Evolutionary conservation across 805 yeast species (phyloP).

Genomic region (Saccharomycopsis sp.): DNA sequence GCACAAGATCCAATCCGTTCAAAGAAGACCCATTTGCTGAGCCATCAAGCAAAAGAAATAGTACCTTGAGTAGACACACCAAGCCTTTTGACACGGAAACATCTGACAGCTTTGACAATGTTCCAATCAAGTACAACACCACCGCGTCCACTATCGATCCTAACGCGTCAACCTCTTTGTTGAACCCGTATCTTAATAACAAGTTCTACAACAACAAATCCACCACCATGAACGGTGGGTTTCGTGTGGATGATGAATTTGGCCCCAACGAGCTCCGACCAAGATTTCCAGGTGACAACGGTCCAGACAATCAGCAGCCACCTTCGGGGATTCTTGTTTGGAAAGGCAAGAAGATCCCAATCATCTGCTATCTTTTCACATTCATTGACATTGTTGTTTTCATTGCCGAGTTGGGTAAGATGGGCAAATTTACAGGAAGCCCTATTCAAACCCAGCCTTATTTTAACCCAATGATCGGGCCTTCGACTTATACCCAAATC

Average conservation of each 20-base stretch:
- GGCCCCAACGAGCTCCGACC: slow-evolving; percentile 17
- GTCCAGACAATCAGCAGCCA: slow-evolving; percentile 3
- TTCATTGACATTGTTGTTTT: slow-evolving; percentile 46
- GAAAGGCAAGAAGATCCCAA: slow-evolving; percentile 19
- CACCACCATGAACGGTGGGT: slow-evolving; percentile 16
- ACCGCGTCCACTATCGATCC: slow-evolving; percentile 5
- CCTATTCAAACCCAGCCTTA: slow-evolving; percentile 62
- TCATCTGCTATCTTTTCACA: slow-evolving; percentile 28
- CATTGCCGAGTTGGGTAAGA: slow-evolving; percentile 48
- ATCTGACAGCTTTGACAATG: slow-evolving; percentile 16
- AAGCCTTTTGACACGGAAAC: slow-evolving; percentile 2
- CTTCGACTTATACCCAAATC: slow-evolving; percentile 56
- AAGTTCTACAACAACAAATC: slow-evolving; percentile 16
- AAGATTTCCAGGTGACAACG: slow-evolving; percentile 5
- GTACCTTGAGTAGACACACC: slow-evolving; percentile 4
- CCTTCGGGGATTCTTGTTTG: slow-evolving; percentile 14
- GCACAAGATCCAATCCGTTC: slow-evolving; percentile 19
- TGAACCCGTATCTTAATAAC: slow-evolving; percentile 19
- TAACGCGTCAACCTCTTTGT: slow-evolving; percentile 12
- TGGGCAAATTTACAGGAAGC: slow-evolving; percentile 52
- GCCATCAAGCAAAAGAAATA: slow-evolving; percentile 6
- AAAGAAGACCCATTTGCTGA: slow-evolving; percentile 20
- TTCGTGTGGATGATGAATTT: slow-evolving; percentile 19
- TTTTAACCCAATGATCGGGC: slow-evolving; percentile 75
- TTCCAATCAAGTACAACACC: slow-evolving; percentile 15